These are phyloP conservation scores for Artemisia annua DNA, from an alignment of 129 eudicot species.

Conservation along the genomic window DNA sequence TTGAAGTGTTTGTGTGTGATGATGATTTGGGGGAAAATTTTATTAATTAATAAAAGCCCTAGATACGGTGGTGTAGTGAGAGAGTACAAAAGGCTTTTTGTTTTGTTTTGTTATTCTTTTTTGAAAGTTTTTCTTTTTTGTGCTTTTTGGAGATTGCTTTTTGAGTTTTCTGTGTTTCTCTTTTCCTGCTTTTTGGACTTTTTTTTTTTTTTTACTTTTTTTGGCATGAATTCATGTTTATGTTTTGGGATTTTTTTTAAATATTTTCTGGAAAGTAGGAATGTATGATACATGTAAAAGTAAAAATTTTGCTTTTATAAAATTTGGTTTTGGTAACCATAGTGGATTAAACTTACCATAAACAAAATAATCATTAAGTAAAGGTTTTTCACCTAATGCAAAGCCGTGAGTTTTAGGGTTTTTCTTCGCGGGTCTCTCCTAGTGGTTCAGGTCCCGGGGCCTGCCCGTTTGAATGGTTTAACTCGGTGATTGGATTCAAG, in stretches of 20 bases:
- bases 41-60: conserved; percentile 19
- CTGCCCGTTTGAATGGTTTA: no score
- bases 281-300: no score
- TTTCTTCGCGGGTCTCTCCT: no score
- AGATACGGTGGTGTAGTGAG: conserved; percentile 14
- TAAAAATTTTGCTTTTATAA: no score
- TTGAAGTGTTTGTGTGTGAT: conserved; percentile 10
- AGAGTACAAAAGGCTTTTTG: conserved; percentile 15
- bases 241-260: background rate
- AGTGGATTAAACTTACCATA: no score
- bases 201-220: conserved; percentile 1
- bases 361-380: no score
- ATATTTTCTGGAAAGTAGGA: background rate
- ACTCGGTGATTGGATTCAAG: no score
- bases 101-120: background rate
- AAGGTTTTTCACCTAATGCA: no score
- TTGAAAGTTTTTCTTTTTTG: conserved; percentile 31
- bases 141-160: conserved; percentile 23
- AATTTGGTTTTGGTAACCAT: no score
- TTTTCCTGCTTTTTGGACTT: background rate
- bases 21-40: conserved; percentile 11
- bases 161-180: conserved; percentile 21
- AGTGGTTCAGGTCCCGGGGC: no score
- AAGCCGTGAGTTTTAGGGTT: no score
- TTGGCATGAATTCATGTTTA: conserved; percentile 22